These are phyloP conservation scores for Populus pruinosa DNA, from an alignment of 345 rosid species.

Conservation along the genomic window DNA sequence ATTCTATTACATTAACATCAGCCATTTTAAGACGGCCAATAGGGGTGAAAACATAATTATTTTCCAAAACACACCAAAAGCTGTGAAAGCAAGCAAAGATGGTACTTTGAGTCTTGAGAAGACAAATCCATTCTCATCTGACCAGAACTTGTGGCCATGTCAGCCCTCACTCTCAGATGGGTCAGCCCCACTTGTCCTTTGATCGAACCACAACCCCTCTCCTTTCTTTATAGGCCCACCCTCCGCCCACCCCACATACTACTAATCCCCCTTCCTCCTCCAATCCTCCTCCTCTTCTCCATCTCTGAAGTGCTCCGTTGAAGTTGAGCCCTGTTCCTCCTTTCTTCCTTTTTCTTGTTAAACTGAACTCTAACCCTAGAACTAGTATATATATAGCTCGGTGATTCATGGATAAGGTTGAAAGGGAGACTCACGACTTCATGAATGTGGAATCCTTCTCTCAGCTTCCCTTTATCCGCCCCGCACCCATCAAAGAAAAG, in stretches of 20 bases:
- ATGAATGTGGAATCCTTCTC: constrained; percentile 55
- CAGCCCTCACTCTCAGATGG: constrained; percentile 44
- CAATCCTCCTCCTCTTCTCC: not conserved
- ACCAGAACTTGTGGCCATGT: constrained; percentile 46
- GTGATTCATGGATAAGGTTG: constrained; percentile 31
- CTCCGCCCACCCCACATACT: not conserved
- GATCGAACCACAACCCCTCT: constrained; percentile 22
- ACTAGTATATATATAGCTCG: not conserved
- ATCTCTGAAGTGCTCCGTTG: not conserved
- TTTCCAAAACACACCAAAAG: constrained; percentile 14
- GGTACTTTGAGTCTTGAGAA: constrained; percentile 21
- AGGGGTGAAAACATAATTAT: constrained; percentile 5
- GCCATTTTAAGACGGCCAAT: not conserved
- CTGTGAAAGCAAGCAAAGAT: constrained; percentile 18
- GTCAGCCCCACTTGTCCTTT: constrained; percentile 33
- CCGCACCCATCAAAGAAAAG: constrained; percentile 57
- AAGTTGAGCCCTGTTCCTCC: not conserved
- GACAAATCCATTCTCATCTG: constrained; percentile 34
- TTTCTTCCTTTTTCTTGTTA: not conserved
- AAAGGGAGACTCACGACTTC: constrained; percentile 47
- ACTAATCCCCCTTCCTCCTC: not conserved
- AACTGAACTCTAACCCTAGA: not conserved
- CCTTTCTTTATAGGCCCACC: constrained; percentile 19
- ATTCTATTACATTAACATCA: not conserved
- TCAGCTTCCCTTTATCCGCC: constrained; percentile 53